A percentile compares a stretch with the other conserved stretches of the same genome.
These are phyloP conservation scores for Wallacemonas rigidus DNA, from an alignment of 208 protist species.

Conservation along the genomic window DNA sequence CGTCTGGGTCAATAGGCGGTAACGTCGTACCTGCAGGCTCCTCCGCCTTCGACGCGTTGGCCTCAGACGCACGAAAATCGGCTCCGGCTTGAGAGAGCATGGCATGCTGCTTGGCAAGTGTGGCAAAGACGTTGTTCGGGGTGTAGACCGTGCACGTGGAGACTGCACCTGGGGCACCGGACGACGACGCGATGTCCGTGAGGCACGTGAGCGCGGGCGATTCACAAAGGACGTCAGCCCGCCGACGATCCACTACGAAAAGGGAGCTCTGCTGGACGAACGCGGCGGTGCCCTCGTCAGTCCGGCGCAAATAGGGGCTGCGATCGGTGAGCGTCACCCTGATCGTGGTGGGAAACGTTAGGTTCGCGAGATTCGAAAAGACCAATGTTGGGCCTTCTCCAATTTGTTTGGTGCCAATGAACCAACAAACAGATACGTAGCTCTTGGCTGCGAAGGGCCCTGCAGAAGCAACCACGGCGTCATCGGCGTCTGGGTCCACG, in stretches of 20 bases:
- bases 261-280: constrained; percentile 15
- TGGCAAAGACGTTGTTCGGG: constrained; percentile 2
- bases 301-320: constrained; percentile 33
- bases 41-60: neutral
- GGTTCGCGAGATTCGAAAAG: constrained; percentile 15
- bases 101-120: neutral
- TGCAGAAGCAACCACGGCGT: constrained; percentile 10
- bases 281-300: constrained; percentile 1
- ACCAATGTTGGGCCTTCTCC: constrained; percentile 21
- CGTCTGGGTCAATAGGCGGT: neutral
- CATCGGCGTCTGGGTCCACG: constrained; percentile 21
- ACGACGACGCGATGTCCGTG: neutral
- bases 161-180: neutral
- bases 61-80: neutral
- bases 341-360: constrained; percentile 37
- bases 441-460: constrained; percentile 34
- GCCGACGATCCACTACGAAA: neutral
- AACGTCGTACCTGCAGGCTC: neutral
- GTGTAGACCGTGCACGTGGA: constrained; percentile 14
- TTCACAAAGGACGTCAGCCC: neutral
- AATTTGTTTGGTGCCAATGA: constrained; percentile 8
- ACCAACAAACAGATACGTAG: constrained; percentile 42
- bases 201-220: constrained; percentile 8
- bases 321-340: constrained; percentile 35
- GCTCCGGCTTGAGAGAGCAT: neutral